phyloP scores from a whole-genome alignment of 371 early-diverging fungal genomes.

The Zychaea mexicana region DNA sequence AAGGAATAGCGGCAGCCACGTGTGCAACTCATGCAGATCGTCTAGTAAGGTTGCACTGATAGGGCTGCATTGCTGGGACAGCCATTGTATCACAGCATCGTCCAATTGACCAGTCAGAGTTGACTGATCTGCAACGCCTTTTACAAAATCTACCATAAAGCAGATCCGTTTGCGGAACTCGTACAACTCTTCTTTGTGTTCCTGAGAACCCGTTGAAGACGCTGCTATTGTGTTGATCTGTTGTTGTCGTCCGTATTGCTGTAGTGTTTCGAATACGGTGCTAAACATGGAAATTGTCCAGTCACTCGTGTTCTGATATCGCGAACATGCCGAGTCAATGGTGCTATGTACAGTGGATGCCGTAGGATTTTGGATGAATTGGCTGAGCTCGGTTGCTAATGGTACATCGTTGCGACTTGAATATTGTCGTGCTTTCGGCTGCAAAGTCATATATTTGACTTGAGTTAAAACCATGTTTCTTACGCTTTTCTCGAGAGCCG shows the following conservation, averaged over 20 bases:
- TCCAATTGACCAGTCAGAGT: slow-evolving; percentile 45
- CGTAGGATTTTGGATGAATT: slow-evolving; percentile 34
- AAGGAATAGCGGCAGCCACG: slow-evolving; percentile 56
- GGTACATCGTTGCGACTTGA: slow-evolving; percentile 7
- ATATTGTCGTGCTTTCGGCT: slow-evolving; percentile 9
- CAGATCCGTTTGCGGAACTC: slow-evolving; percentile 32
- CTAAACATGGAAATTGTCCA: slow-evolving; percentile 50
- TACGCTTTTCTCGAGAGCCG: neutral
- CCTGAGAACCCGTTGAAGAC: neutral
- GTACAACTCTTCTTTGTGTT: slow-evolving; percentile 12
- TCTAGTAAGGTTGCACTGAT: slow-evolving; percentile 18
- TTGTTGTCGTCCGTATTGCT: slow-evolving; percentile 29
- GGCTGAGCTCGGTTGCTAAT: slow-evolving; percentile 37
- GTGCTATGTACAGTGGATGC: slow-evolving; percentile 29
- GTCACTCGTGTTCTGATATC: slow-evolving; percentile 36
- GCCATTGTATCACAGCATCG: slow-evolving; percentile 37
- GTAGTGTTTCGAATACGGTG: slow-evolving; percentile 41
- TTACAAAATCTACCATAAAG: slow-evolving; percentile 34
- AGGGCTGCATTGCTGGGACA: slow-evolving; percentile 20
- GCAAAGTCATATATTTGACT: too few species aligned
- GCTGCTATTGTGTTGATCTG: slow-evolving; percentile 12
- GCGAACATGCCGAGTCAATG: slow-evolving; percentile 40
- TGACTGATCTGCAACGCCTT: slow-evolving; percentile 26
- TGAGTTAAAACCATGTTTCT: neutral
- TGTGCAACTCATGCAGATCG: slow-evolving; percentile 33